Conservation (phyloP, 352 stramenopile genomes). For the Phytophthora citrophthora region DNA sequence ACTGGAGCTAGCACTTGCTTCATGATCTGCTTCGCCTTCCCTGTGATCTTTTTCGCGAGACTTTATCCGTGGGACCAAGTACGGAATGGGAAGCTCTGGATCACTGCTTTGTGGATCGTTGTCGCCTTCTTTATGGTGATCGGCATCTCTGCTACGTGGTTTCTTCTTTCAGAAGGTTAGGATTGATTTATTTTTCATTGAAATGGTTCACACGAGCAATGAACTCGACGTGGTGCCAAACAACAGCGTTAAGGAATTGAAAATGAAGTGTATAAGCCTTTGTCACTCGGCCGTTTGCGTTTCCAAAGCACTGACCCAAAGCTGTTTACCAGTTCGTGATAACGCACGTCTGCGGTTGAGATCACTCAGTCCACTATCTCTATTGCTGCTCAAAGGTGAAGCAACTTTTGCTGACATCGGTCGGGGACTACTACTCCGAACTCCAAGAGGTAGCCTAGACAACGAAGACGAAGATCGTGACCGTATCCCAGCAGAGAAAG, state of each 20-base stretch:
- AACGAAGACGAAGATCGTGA: conserved; percentile 6
- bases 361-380: conserved; percentile 16
- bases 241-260: conserved; percentile 16
- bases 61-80: conserved; percentile 62
- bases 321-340: conserved; percentile 32
- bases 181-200: conserved; percentile 6
- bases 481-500: conserved; percentile 7
- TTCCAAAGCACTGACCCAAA: conserved; percentile 33
- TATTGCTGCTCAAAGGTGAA: background rate
- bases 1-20: conserved; percentile 72
- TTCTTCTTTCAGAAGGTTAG: conserved; percentile 31
- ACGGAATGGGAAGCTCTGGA: conserved; percentile 40
- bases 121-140: conserved; percentile 46
- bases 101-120: conserved; percentile 43
- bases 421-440: conserved; percentile 5
- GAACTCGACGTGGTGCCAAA: background rate
- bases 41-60: conserved; percentile 61
- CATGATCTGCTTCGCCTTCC: conserved; percentile 82
- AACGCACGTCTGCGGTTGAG: conserved; percentile 16
- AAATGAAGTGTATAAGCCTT: conserved; percentile 2
- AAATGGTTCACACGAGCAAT: background rate
- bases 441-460: conserved; percentile 8
- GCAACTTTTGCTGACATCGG: conserved; percentile 5
- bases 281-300: conserved; percentile 12
- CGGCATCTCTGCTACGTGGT: conserved; percentile 36